Percentiles rank a stretch among this genome's conserved stretches.
Evolutionary conservation across 2,329 filamentous ascomycete species (phyloP).

Genomic region (Anthostomella pinea): DNA sequence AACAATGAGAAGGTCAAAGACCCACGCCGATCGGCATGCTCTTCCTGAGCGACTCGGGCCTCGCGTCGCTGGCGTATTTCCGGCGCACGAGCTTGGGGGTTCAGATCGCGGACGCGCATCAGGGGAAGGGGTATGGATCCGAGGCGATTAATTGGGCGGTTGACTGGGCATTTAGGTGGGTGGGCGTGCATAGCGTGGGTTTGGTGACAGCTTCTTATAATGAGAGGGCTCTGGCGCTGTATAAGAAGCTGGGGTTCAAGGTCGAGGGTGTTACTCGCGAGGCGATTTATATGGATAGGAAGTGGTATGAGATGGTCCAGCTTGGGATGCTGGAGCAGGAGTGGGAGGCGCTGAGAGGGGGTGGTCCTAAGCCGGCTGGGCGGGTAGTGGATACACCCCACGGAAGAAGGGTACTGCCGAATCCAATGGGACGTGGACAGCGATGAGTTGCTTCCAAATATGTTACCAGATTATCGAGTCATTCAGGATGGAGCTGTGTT

Average conservation of each 20-base stretch:
- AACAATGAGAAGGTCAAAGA: conserved; percentile 8
- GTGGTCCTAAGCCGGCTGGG: too few species aligned
- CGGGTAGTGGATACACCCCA: too few species aligned
- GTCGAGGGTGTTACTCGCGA: conserved; percentile 42
- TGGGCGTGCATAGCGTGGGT: conserved; percentile 41
- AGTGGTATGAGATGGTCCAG: conserved; percentile 35
- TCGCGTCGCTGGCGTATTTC: neutral
- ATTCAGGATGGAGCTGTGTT: too few species aligned
- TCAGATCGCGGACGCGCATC: conserved; percentile 32
- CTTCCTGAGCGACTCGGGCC: neutral
- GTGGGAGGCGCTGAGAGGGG: conserved; percentile 31
- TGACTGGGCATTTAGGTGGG: conserved; percentile 44
- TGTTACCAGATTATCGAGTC: too few species aligned
- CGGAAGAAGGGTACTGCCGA: conserved; percentile 4
- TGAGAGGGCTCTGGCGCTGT: conserved; percentile 39
- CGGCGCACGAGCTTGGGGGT: conserved; percentile 32
- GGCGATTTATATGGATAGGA: conserved; percentile 40
- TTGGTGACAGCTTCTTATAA: conserved; percentile 43
- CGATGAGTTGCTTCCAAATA: too few species aligned
- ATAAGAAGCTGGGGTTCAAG: conserved; percentile 44
- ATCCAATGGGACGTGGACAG: too few species aligned
- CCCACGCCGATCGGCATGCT: conserved; percentile 1
- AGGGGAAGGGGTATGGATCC: conserved; percentile 42
- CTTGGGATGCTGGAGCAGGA: conserved; percentile 39
- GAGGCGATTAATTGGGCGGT: conserved; percentile 47